phyloP scores from a whole-genome alignment of 139 green algal genomes.

The Chlamydomonas schloesseri region DNA sequence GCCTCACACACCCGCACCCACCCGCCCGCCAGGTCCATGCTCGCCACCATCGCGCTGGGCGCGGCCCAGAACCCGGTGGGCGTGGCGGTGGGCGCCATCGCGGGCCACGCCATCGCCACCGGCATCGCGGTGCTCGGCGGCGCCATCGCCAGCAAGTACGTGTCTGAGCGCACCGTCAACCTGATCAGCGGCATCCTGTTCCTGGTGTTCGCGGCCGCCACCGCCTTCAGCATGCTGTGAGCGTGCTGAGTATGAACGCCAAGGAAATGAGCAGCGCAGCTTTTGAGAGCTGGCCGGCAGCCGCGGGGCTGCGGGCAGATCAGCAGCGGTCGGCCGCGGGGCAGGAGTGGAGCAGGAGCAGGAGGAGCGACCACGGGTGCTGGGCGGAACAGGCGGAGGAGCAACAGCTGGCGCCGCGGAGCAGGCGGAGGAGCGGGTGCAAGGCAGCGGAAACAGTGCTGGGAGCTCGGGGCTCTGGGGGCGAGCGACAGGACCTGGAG shows the following conservation, averaged over 20 bases:
- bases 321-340: background rate
- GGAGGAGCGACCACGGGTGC: too few relatives aligned
- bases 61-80: constrained; percentile 90
- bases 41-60: constrained; percentile 96
- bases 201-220: constrained; percentile 92
- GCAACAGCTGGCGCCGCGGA: too few relatives aligned
- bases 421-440: too few relatives aligned
- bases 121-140: constrained; percentile 92
- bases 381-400: too few relatives aligned
- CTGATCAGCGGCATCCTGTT: constrained; percentile 88
- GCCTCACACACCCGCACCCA: background rate
- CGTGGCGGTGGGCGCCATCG: constrained; percentile 90
- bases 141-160: constrained; percentile 84
- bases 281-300: background rate
- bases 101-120: constrained; percentile 91
- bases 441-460: too few relatives aligned
- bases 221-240: constrained; percentile 71
- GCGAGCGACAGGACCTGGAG: too few relatives aligned
- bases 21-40: constrained; percentile 84
- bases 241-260: too few relatives aligned
- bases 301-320: background rate
- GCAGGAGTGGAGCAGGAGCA: too few relatives aligned
- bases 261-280: too few relatives aligned
- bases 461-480: too few relatives aligned
- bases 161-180: constrained; percentile 91